Evolutionary conservation across 345 rosid species (phyloP).

Genomic region (Salix suchowensis): DNA sequence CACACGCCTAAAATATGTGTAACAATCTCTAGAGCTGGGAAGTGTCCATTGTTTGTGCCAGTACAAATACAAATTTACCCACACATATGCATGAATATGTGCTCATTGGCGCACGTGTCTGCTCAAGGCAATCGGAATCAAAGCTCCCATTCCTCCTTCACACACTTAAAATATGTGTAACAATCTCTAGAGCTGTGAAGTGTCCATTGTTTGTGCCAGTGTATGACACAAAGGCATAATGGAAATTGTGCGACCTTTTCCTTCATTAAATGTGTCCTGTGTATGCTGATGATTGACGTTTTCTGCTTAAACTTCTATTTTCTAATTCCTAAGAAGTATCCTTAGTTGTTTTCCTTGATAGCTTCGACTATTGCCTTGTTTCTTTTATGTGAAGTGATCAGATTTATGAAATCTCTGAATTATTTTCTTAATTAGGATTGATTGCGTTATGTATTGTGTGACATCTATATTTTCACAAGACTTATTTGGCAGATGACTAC

Average conservation of each 20-base stretch:
- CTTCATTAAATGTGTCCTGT: neutral
- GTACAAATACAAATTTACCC: neutral
- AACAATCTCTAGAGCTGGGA: neutral
- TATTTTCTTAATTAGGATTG: neutral
- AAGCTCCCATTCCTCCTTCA: no score
- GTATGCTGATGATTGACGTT: neutral
- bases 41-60: neutral
- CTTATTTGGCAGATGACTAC: constrained; percentile 80
- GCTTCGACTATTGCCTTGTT: neutral
- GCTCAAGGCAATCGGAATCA: neutral
- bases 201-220: neutral
- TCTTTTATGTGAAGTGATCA: neutral
- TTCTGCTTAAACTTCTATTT: neutral
- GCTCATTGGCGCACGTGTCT: neutral
- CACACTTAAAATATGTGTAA: no score
- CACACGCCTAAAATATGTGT: neutral
- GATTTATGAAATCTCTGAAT: neutral
- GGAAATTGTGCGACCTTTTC: neutral
- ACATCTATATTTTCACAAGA: constrained; percentile 16
- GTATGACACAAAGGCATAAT: neutral
- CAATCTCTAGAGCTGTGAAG: neutral
- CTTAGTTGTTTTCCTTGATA: neutral
- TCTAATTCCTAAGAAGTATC: neutral
- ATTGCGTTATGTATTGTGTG: neutral
- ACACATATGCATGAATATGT: neutral